These are phyloP conservation scores for Mucor piriformis DNA, from an alignment of 371 early-diverging fungal species.

Conservation along the genomic window DNA sequence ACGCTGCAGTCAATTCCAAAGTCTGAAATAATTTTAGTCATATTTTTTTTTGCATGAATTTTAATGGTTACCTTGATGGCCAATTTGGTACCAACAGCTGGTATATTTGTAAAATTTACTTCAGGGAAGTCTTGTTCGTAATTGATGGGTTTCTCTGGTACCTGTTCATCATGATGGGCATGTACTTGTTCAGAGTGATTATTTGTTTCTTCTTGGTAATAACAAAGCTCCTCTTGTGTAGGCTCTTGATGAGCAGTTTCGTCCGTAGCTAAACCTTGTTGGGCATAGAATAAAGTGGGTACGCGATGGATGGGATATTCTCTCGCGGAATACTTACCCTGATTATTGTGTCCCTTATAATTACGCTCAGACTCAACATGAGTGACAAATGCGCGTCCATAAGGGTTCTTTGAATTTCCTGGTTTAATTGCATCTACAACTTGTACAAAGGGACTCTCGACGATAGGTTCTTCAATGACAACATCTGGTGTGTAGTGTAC, in stretches of 20 bases:
- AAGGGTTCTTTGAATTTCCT: not conserved
- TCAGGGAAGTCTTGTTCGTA: conserved; percentile 15
- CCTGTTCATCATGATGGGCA: not conserved
- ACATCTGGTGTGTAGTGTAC: not conserved
- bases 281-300: conserved; percentile 24
- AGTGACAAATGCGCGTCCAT: conserved; percentile 29
- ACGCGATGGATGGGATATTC: conserved; percentile 21
- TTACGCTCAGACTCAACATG: conserved; percentile 9
- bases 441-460: no score
- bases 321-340: not conserved
- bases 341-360: not conserved
- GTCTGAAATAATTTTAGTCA: conserved; percentile 14
- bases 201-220: not conserved
- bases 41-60: not conserved
- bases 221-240: not conserved
- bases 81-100: conserved; percentile 11
- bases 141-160: conserved; percentile 3
- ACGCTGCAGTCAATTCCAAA: conserved; percentile 24
- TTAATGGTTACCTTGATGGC: conserved; percentile 27
- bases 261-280: not conserved
- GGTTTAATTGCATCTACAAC: not conserved
- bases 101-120: conserved; percentile 14
- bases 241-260: not conserved
- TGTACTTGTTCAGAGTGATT: not conserved
- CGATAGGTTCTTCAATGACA: no score